phyloP scores from a whole-genome alignment of 148 eudicot genomes.

The Amaranthus palmeri region DNA sequence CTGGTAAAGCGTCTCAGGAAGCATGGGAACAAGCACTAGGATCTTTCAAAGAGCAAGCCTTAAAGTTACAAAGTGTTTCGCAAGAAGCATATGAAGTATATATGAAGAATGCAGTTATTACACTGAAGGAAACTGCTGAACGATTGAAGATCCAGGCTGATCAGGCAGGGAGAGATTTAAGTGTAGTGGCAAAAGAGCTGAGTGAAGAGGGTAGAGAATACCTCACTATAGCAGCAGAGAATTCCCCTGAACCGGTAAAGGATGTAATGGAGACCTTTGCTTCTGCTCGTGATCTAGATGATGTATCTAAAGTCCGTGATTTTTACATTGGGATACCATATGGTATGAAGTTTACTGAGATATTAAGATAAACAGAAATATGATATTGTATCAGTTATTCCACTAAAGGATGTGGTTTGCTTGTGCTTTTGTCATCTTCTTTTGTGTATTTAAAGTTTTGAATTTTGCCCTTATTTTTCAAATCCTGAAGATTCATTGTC shows the following conservation, averaged over 20 bases:
- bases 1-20: conserved; percentile 62
- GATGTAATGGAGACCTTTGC: conserved; percentile 87
- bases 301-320: conserved; percentile 67
- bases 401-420: neutral
- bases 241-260: conserved; percentile 84
- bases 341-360: conserved; percentile 38
- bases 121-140: conserved; percentile 68
- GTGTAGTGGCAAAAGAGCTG: conserved; percentile 53
- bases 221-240: conserved; percentile 61
- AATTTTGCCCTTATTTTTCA: neutral
- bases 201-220: conserved; percentile 67
- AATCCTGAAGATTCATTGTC: neutral
- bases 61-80: conserved; percentile 69
- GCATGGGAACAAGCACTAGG: conserved; percentile 71
- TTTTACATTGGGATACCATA: conserved; percentile 90
- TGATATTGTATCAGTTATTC: neutral
- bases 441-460: neutral
- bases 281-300: conserved; percentile 52
- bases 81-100: conserved; percentile 89
- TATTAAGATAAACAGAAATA: neutral
- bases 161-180: conserved; percentile 64
- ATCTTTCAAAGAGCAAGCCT: conserved; percentile 73
- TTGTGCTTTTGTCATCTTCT: neutral
- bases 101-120: conserved; percentile 59
- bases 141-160: conserved; percentile 78